Evolutionary conservation across 768 basidiomycete genomes (phyloP).

Genomic region (Clitopilus passeckerianus): DNA sequence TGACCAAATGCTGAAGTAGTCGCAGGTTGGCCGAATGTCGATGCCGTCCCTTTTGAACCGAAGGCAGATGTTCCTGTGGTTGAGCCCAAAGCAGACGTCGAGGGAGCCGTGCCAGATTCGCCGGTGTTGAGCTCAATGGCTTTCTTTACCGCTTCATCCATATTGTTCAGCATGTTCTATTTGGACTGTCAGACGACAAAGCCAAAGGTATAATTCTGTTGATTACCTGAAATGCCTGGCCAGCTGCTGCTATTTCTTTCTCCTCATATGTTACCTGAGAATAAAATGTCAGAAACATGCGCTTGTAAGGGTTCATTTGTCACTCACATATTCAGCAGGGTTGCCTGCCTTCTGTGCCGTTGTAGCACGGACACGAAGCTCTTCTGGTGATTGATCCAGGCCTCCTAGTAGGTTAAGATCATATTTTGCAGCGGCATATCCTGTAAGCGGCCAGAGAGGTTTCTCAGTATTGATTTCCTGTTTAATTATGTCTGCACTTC

Average conservation of each 20-base stretch:
- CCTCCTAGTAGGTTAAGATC: slow-evolving; percentile 63
- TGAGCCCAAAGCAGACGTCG: not conserved
- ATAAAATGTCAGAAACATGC: not conserved
- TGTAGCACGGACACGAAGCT: slow-evolving; percentile 64
- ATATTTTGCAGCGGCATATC: slow-evolving; percentile 71
- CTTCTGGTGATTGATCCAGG: slow-evolving; percentile 74
- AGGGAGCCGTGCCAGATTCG: slow-evolving; percentile 3
- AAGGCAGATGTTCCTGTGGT: slow-evolving; percentile 17
- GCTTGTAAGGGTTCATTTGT: not conserved
- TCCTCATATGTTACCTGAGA: slow-evolving; percentile 53
- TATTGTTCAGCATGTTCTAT: slow-evolving; percentile 46
- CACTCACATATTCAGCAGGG: slow-evolving; percentile 65
- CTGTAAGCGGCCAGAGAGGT: slow-evolving; percentile 76
- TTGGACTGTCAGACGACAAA: not conserved
- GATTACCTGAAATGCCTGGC: slow-evolving; percentile 36
- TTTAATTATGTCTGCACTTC: slow-evolving; percentile 57
- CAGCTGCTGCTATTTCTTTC: slow-evolving; percentile 47
- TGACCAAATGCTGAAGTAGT: slow-evolving; percentile 28
- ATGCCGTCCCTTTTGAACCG: slow-evolving; percentile 18
- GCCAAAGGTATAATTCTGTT: not conserved
- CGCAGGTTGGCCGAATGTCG: slow-evolving; percentile 30
- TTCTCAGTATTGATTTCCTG: slow-evolving; percentile 67
- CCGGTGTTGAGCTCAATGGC: slow-evolving; percentile 37
- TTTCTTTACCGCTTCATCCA: slow-evolving; percentile 45
- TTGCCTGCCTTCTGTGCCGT: slow-evolving; percentile 51